A percentile compares a stretch with the other conserved stretches of the same genome.
These are phyloP conservation scores for Takakia lepidozioides DNA, from an alignment of 225 moss, liverwort and hornwort species.

Conservation along the genomic window DNA sequence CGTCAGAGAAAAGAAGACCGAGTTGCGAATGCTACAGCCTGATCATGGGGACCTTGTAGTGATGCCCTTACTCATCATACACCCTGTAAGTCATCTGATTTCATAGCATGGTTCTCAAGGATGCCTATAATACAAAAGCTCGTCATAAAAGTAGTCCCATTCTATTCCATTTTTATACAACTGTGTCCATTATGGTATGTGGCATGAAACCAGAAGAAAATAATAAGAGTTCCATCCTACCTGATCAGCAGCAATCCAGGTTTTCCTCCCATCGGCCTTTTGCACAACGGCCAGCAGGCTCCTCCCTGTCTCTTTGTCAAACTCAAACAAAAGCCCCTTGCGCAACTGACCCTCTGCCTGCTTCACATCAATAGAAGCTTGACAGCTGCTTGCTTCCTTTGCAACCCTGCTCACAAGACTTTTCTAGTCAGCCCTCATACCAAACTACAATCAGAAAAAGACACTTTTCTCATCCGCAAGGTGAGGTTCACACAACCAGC, in stretches of 20 bases:
- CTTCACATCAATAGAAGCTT: conserved; percentile 21
- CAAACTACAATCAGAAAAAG: too few species aligned
- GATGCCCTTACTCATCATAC: background rate
- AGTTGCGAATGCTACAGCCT: too few species aligned
- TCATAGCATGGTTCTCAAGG: background rate
- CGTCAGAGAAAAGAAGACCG: background rate
- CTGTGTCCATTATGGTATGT: too few species aligned
- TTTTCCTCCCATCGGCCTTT: conserved; percentile 81
- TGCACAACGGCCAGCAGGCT: conserved; percentile 71
- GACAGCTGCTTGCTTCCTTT: conserved; percentile 25
- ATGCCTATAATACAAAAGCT: too few species aligned
- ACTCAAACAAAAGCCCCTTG: conserved; percentile 75
- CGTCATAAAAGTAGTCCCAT: too few species aligned
- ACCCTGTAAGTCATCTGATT: background rate
- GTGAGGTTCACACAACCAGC: too few species aligned
- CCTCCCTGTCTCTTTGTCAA: conserved; percentile 70
- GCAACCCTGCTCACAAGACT: conserved; percentile 15
- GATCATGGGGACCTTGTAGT: too few species aligned
- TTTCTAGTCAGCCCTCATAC: too few species aligned
- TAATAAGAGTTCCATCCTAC: conserved; percentile 18
- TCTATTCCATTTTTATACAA: too few species aligned
- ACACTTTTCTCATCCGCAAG: too few species aligned
- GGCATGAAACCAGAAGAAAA: too few species aligned
- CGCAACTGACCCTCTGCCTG: conserved; percentile 38
- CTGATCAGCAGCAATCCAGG: conserved; percentile 88